Evolutionary conservation across 106 monocot species (phyloP).

Genomic region (Platanthera guangdongensis): DNA sequence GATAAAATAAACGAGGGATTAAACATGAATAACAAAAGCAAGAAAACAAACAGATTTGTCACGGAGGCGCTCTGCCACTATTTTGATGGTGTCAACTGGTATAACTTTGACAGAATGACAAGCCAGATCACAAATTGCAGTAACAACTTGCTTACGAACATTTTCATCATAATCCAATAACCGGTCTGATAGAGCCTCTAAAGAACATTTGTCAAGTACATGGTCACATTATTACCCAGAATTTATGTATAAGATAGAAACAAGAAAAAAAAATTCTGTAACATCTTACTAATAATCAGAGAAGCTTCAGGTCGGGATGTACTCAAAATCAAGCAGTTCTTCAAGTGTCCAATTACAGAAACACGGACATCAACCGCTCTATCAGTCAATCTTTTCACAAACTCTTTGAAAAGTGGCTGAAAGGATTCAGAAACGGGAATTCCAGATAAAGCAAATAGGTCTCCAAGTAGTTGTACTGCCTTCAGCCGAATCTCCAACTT

Average conservation of each 20-base stretch:
- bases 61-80: conserved; percentile 80
- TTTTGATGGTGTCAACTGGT: conserved; percentile 46
- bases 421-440: conserved; percentile 62
- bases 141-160: conserved; percentile 84
- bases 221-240: conserved; percentile 3
- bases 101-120: conserved; percentile 45
- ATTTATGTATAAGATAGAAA: conserved; percentile 2
- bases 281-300: conserved; percentile 75
- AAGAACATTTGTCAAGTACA: conserved; percentile 8
- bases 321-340: conserved; percentile 73
- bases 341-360: conserved; percentile 75
- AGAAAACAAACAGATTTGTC: conserved; percentile 85
- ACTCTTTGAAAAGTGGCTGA: conserved; percentile 76
- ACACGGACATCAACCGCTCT: conserved; percentile 72
- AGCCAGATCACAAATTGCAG: conserved; percentile 69
- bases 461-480: conserved; percentile 79
- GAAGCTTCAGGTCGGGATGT: conserved; percentile 65
- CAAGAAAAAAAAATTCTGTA: conserved; percentile 2
- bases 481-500: conserved; percentile 67
- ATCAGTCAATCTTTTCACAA: conserved; percentile 88
- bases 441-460: conserved; percentile 70
- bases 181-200: conserved; percentile 77
- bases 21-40: conserved; percentile 7
- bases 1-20: neutral
- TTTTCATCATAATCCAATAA: conserved; percentile 93